phyloP scores from a whole-genome alignment of 2,329 filamentous ascomycete genomes.

The Fusarium armeniacum region DNA sequence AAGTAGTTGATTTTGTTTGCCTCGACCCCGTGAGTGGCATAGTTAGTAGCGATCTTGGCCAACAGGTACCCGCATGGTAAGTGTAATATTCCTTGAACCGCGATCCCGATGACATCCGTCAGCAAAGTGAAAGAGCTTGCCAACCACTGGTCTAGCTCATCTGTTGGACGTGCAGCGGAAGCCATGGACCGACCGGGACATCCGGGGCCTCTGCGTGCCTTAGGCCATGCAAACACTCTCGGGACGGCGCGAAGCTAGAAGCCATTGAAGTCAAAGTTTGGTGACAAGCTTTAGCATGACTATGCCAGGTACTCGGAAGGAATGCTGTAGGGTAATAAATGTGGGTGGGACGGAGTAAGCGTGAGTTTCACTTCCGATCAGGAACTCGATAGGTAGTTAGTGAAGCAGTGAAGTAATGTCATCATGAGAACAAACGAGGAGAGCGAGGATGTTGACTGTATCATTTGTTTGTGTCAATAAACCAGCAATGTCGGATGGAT shows the following conservation, averaged over 20 bases:
- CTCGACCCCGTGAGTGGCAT: not conserved
- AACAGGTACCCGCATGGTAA: not conserved
- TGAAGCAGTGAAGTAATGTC: not conserved
- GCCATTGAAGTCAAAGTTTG: conserved; percentile 29
- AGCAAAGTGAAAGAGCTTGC: not conserved
- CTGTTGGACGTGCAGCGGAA: not conserved
- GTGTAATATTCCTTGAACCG: not conserved
- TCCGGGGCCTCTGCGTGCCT: conserved; percentile 3
- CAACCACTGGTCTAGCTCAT: conserved; percentile 3
- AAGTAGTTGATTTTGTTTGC: not conserved
- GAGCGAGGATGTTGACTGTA: not conserved
- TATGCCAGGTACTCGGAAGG: conserved; percentile 24
- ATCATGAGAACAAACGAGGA: not conserved
- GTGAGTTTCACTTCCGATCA: not conserved
- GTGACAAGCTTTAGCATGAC: conserved; percentile 10
- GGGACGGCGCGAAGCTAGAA: conserved; percentile 32
- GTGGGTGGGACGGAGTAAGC: conserved; percentile 6
- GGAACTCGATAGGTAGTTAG: not conserved
- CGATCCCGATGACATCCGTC: not conserved
- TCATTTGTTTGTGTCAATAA: not conserved
- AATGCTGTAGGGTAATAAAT: conserved; percentile 31
- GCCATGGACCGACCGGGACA: not conserved
- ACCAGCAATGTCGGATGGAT: not conserved
- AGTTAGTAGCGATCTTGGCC: not conserved
- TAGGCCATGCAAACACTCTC: conserved; percentile 8